Conservation (phyloP, 2,329 filamentous ascomycete species). For the Clarireedia homoeocarpa region DNA sequence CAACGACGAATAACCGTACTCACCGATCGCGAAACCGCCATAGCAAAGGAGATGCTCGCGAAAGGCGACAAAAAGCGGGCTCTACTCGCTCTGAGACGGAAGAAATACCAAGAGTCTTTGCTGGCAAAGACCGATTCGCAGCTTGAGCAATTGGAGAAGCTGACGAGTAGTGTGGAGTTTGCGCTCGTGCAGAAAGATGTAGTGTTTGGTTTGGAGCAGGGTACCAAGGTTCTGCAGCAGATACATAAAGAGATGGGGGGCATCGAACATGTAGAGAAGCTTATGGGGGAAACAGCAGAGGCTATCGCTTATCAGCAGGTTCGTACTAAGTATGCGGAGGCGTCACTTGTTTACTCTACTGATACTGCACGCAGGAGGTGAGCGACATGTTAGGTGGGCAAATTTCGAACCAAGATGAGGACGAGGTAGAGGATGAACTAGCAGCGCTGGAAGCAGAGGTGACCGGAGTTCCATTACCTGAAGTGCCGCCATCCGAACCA, state of each 20-base stretch:
- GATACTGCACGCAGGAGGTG: slow-evolving; percentile 57
- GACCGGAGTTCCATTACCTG: slow-evolving; percentile 29
- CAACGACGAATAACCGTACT: slow-evolving; percentile 82
- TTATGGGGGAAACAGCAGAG: slow-evolving; percentile 88
- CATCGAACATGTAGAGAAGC: slow-evolving; percentile 85
- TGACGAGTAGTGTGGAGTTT: slow-evolving; percentile 89
- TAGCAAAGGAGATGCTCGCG: slow-evolving; percentile 75
- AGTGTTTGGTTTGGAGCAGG: slow-evolving; percentile 84
- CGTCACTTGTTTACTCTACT: neutral
- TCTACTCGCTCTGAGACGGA: slow-evolving; percentile 79
- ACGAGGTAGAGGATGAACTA: slow-evolving; percentile 94
- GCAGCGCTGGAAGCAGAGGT: slow-evolving; percentile 68
- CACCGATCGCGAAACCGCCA: slow-evolving; percentile 78
- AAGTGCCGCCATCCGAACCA: slow-evolving; percentile 22
- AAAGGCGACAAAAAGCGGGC: slow-evolving; percentile 74
- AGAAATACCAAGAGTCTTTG: slow-evolving; percentile 93
- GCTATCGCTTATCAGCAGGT: slow-evolving; percentile 88
- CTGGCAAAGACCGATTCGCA: slow-evolving; percentile 85
- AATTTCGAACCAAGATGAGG: slow-evolving; percentile 91
- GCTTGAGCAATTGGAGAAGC: slow-evolving; percentile 84
- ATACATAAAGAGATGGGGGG: slow-evolving; percentile 97
- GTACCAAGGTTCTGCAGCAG: slow-evolving; percentile 78
- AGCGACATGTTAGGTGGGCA: slow-evolving; percentile 82
- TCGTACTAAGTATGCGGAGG: slow-evolving; percentile 22
- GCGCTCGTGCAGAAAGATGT: slow-evolving; percentile 96